Evolutionary conservation across 2,329 filamentous ascomycete genomes (phyloP).

Genomic region (Juglanconis juglandina): DNA sequence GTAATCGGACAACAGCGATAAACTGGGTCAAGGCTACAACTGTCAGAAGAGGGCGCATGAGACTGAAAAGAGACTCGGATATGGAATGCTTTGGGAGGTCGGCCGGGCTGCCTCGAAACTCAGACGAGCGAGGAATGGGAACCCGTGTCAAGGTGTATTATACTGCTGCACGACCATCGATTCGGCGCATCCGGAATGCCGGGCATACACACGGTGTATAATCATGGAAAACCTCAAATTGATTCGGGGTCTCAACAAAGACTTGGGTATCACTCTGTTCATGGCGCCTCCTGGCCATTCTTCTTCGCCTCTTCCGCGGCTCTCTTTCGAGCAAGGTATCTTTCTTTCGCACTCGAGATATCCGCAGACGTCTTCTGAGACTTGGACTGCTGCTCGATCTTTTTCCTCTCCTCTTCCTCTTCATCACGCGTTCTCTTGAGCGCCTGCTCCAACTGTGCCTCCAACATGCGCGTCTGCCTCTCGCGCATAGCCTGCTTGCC

Average conservation of each 20-base stretch:
- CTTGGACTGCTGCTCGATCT: constrained; percentile 65
- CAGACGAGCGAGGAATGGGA: background rate
- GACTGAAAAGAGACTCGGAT: background rate
- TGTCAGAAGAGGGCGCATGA: background rate
- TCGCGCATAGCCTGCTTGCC: constrained; percentile 68
- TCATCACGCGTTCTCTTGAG: constrained; percentile 70
- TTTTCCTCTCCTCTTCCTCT: constrained; percentile 61
- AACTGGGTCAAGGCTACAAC: background rate
- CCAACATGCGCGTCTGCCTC: constrained; percentile 74
- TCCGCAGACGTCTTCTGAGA: constrained; percentile 74
- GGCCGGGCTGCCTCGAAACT: background rate
- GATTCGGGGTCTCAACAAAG: constrained; percentile 2
- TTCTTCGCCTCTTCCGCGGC: constrained; percentile 69
- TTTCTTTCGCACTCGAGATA: constrained; percentile 73
- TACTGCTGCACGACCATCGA: background rate
- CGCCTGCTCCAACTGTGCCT: constrained; percentile 69
- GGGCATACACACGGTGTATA: background rate
- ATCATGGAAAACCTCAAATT: background rate
- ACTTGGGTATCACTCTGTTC: constrained; percentile 10
- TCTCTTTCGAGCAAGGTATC: constrained; percentile 73
- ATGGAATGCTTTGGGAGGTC: background rate
- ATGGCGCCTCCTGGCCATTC: constrained; percentile 33
- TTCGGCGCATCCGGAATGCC: background rate
- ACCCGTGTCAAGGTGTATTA: background rate
- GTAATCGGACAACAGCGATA: constrained; percentile 28